These are phyloP conservation scores for Hericium erinaceus DNA, from an alignment of 768 basidiomycete species.

Conservation along the genomic window DNA sequence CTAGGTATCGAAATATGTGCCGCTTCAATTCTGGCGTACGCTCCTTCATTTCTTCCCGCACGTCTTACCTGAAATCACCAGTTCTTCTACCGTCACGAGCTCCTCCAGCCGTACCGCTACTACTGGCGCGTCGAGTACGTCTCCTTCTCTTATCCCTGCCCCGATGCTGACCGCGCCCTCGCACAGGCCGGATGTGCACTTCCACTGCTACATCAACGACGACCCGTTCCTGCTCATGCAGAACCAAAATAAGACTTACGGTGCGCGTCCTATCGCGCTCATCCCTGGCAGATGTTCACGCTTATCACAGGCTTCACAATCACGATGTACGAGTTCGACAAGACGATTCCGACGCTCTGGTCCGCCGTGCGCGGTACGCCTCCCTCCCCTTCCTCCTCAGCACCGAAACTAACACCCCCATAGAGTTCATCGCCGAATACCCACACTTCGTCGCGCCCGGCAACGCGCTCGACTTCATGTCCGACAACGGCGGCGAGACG, in stretches of 20 bases:
- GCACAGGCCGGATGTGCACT: slow-evolving; percentile 59
- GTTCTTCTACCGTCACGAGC: slow-evolving; percentile 58
- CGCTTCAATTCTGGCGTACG: slow-evolving; percentile 62
- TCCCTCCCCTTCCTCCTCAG: slow-evolving; percentile 23
- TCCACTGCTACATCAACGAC: slow-evolving; percentile 58
- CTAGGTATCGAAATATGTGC: slow-evolving; percentile 74
- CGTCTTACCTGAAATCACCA: not conserved
- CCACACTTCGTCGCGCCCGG: slow-evolving; percentile 46
- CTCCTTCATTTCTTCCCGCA: not conserved
- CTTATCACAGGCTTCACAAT: slow-evolving; percentile 44
- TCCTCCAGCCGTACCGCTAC: slow-evolving; percentile 59
- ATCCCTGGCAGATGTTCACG: not conserved
- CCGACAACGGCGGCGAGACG: slow-evolving; percentile 52
- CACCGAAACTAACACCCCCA: slow-evolving; percentile 18
- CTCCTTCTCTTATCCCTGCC: not conserved
- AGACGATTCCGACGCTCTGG: slow-evolving; percentile 61
- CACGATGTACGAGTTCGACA: slow-evolving; percentile 51
- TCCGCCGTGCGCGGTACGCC: slow-evolving; percentile 39
- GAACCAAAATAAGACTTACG: slow-evolving; percentile 42
- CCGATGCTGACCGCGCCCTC: not conserved
- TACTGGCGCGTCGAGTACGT: slow-evolving; percentile 68
- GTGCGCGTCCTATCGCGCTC: slow-evolving; percentile 14
- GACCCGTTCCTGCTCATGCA: slow-evolving; percentile 58
- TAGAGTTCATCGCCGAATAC: slow-evolving; percentile 46
- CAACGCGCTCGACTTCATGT: slow-evolving; percentile 57